Evolutionary conservation across 768 basidiomycete species (phyloP).

Genomic region (Pulveroboletus sp.): DNA sequence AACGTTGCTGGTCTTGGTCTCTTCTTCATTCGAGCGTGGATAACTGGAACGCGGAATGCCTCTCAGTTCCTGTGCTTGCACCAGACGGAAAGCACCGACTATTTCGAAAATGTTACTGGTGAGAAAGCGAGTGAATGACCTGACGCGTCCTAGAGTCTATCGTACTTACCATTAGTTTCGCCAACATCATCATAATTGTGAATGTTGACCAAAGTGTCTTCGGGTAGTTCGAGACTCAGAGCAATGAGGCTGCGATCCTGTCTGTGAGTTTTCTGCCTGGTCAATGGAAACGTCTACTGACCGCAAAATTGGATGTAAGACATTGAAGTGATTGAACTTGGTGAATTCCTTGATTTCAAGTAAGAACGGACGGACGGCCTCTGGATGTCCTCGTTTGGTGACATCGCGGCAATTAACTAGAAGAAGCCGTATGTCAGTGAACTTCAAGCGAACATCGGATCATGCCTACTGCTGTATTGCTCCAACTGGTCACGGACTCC

Average conservation of each 20-base stretch:
- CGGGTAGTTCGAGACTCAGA: conserved; percentile 51
- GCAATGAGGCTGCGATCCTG: conserved; percentile 41
- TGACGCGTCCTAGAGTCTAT: neutral
- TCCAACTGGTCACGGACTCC: conserved; percentile 66
- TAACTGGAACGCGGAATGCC: conserved; percentile 33
- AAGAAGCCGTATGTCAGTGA: neutral
- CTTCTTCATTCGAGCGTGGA: conserved; percentile 49
- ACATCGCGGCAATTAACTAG: conserved; percentile 52
- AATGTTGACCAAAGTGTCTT: conserved; percentile 48
- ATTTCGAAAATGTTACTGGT: conserved; percentile 65
- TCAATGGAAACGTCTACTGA: conserved; percentile 8
- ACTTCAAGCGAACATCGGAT: neutral
- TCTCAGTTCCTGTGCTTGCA: neutral
- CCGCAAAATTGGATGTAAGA: conserved; percentile 50
- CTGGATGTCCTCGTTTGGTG: conserved; percentile 47
- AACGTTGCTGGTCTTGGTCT: conserved; percentile 48
- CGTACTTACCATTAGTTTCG: conserved; percentile 44
- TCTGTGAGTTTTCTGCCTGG: neutral
- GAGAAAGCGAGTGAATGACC: neutral
- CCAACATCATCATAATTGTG: conserved; percentile 43
- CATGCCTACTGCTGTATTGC: conserved; percentile 53
- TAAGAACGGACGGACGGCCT: conserved; percentile 46
- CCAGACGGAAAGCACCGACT: conserved; percentile 35
- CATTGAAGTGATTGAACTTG: conserved; percentile 48
- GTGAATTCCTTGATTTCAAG: conserved; percentile 52